Evolutionary conservation across 768 basidiomycete species (phyloP), one percentile per base, ranked within the genome.

Genomic region (Tulasnella sp.): DNA sequence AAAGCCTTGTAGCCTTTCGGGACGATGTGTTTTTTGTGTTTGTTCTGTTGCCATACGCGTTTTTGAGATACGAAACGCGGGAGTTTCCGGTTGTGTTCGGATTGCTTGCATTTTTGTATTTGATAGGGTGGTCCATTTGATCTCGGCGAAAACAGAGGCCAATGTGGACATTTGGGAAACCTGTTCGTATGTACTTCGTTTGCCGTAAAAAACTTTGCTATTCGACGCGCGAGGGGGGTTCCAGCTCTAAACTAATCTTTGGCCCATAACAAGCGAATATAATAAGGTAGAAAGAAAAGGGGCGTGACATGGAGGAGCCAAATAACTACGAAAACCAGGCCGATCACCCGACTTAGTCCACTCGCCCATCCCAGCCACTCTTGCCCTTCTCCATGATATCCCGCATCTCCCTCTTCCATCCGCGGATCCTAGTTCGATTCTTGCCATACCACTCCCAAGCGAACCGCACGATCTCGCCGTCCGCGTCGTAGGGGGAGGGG

Each of bases 391-490:
- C 93, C 88, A 90, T 89, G 79, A 91, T 87, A 72, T 89, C 88
- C 79, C 92, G 84, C 41, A 80, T 37, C 18, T 69, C 64, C 86
- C 93, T 91, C 72, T 86, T 87, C 86, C 90, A 89, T 82, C 92
- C 91, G 83, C 94, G 88, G 80, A 93, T 88, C 82, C 93, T 86
- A 3, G 93, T 91, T 40, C 94, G 89, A 76, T 90, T 88, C 85
- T 91, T 89, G 81, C 92, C 89, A 84, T 96, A 98, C 95, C 95
- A 98, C 86, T 97, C 97, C 98, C 98, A 99, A 3, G 95, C 93
- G 80, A 95, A 90, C 80, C 95, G 92, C 81, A 99, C 90, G 18
- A 98, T 89, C 82, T 97, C 94, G 24, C 98, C 98, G 84, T 98
- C 97, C 0, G 98, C 96, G 82, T 97, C 96, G 86, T 94, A 99